These are phyloP conservation scores for Plantago lanceolata DNA, from an alignment of 305 asterid genomes.

Conservation along the genomic window DNA sequence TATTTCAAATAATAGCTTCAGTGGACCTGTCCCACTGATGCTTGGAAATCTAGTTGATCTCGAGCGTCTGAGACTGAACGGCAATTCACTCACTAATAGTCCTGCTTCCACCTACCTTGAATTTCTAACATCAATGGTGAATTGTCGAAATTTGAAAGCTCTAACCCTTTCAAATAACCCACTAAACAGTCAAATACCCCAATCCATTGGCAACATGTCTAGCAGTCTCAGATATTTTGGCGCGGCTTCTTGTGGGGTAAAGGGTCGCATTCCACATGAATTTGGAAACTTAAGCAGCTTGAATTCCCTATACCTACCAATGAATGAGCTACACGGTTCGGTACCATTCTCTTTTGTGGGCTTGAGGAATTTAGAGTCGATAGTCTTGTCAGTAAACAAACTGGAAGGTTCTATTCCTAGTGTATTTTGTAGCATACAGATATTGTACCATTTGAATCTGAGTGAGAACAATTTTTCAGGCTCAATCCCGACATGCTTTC, in stretches of 20 bases:
- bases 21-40: slow-evolving; percentile 32
- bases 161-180: slow-evolving; percentile 31
- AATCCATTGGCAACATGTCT: slow-evolving; percentile 28
- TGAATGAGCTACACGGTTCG: slow-evolving; percentile 24
- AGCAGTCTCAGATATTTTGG: slow-evolving; percentile 25
- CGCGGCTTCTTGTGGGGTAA: slow-evolving; percentile 27
- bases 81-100: slow-evolving; percentile 23
- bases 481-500: slow-evolving; percentile 24
- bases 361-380: slow-evolving; percentile 25
- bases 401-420: slow-evolving; percentile 25
- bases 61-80: slow-evolving; percentile 21
- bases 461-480: slow-evolving; percentile 36
- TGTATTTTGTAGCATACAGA: slow-evolving; percentile 24
- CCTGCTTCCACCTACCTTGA: slow-evolving; percentile 28
- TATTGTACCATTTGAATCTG: slow-evolving; percentile 25
- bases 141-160: slow-evolving; percentile 29
- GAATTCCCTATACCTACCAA: slow-evolving; percentile 18
- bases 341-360: slow-evolving; percentile 22
- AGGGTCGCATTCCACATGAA: slow-evolving; percentile 28
- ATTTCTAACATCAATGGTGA: slow-evolving; percentile 32
- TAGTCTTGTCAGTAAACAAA: slow-evolving; percentile 22
- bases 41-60: slow-evolving; percentile 32
- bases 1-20: slow-evolving; percentile 35
- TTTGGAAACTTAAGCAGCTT: slow-evolving; percentile 38
- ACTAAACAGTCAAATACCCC: slow-evolving; percentile 31